Conservation (phyloP, 306 rosid species). For the Begonia loranthoides region DNA sequence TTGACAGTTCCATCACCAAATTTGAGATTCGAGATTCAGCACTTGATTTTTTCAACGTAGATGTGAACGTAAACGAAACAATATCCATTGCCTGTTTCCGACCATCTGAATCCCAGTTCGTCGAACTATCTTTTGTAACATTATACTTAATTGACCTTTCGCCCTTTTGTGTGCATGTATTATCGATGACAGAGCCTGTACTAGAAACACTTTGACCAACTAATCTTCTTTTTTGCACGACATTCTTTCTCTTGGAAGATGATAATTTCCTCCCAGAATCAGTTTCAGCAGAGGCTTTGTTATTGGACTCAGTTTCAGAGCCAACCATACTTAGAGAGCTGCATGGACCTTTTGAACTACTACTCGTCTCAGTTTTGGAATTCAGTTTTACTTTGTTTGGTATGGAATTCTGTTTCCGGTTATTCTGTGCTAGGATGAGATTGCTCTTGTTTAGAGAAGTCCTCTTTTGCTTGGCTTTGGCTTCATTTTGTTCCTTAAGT, state of each 20-base stretch:
- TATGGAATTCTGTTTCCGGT: conserved; percentile 67
- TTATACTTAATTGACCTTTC: conserved; percentile 47
- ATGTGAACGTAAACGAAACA: conserved; percentile 78
- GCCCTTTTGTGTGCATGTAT: conserved; percentile 14
- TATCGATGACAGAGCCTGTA: conserved; percentile 23
- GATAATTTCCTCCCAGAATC: conserved; percentile 29
- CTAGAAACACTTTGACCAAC: conserved; percentile 17
- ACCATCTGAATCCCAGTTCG: conserved; percentile 27
- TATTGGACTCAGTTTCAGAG: conserved; percentile 30
- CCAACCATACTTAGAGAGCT: conserved; percentile 32
- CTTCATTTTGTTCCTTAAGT: conserved; percentile 34
- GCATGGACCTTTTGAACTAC: conserved; percentile 22
- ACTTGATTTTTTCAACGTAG: conserved; percentile 51
- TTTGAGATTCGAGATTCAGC: conserved; percentile 24
- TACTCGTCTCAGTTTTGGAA: conserved; percentile 29
- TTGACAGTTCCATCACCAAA: conserved; percentile 20
- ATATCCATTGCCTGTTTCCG: conserved; percentile 51
- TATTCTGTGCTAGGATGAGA: conserved; percentile 50
- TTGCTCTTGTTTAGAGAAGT: conserved; percentile 20
- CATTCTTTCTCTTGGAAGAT: conserved; percentile 19
- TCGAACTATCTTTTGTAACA: conserved; percentile 29
- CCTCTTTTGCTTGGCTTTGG: conserved; percentile 46
- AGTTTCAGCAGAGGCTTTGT: conserved; percentile 22
- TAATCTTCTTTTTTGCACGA: conserved; percentile 25
- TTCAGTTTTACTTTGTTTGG: conserved; percentile 28